Evolutionary conservation across 148 eudicot genomes (phyloP).

Genomic region (Amaranthus hypochondriacus): DNA sequence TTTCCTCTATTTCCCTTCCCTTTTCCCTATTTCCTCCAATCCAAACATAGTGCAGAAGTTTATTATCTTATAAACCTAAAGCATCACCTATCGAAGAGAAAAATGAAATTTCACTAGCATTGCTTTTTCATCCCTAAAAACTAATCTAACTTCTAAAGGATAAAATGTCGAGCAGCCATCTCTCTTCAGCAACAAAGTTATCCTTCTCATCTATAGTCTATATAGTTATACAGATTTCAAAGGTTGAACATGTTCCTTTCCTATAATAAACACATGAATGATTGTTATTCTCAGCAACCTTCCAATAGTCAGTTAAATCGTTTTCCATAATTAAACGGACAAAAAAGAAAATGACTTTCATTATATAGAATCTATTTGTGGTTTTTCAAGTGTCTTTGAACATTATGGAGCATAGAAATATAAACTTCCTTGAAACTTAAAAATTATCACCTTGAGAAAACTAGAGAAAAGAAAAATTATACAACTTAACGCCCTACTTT

Average conservation of each 20-base stretch:
- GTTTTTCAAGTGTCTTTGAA: no score
- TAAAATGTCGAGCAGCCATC: background rate
- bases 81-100: no score
- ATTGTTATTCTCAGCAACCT: background rate
- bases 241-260: background rate
- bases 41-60: no score
- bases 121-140: background rate
- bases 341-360: background rate
- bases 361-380: no score
- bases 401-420: no score
- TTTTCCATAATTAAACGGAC: background rate
- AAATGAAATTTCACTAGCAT: background rate
- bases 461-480: no score
- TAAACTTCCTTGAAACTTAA: no score
- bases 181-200: background rate
- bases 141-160: background rate
- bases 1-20: no score
- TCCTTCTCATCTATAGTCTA: background rate
- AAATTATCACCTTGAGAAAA: no score
- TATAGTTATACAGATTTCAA: background rate
- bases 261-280: background rate
- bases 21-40: no score
- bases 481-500: no score
- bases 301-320: background rate
- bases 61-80: no score